Evolutionary conservation across 192 early-diverging fungal species (phyloP), one percentile per base, ranked within the genome.

Genomic region (Linnemannia exigua): DNA sequence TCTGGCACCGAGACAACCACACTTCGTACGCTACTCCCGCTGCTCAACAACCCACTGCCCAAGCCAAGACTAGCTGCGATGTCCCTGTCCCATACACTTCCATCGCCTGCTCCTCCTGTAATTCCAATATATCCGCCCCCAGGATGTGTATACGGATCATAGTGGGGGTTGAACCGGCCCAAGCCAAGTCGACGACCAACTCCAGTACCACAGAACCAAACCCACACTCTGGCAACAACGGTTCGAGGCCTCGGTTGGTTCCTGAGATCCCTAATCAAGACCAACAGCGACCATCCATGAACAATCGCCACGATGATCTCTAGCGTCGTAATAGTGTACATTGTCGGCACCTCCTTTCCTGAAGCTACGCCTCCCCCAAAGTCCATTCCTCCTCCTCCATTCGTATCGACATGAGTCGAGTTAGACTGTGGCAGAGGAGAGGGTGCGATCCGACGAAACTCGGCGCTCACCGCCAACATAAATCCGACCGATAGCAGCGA

Each of bases 201-300:
- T 63, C 28, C 28, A 31, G 74, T 76, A 3, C 33, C 50, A 33
- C 74, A 82, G 80, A 82, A 82, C 80, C 80, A 82, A 15, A 5
- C 16, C 80, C 74, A 82, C 11, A 66, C 20, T 4, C 75, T 68
- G 16, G 44, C 48, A 67, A 82, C 2, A n/a, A 72, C 70, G n/a
- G 80, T 82, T 16, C 58, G 58, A 12, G 80, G 80, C 20, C 80
- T 50, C 28, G 77, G 82, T 58, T 79, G 77, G 25, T 76, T 75
- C 47, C 74, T 69, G 4, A 79, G 74, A 37, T 85, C 82, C 20
- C 82, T 25, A 69, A 85, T 85, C 61, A 85, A 54, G 8, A 85
- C 77, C 36, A 85, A n/a, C 25, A 85, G 19, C 0, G 82, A 85
- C 82, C 82, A 85, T 50, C 82, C 82, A 35, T 85, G 82, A 15